Conservation (phyloP, 306 rosid genomes). For the Malus orientalis region DNA sequence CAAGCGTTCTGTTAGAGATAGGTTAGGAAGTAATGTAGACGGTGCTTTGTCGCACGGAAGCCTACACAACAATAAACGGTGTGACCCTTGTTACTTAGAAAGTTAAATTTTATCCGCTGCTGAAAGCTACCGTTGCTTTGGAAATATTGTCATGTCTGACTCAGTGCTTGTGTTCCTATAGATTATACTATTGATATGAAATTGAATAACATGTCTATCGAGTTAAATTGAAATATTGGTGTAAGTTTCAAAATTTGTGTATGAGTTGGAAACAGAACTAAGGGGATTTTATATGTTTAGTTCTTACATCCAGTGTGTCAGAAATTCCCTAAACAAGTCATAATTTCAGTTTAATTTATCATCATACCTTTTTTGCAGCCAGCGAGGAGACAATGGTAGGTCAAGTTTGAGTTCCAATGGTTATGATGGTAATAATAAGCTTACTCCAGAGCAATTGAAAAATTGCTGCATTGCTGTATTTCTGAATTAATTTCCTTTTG, state of each 20-base stretch:
- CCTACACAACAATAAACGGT: constrained; percentile 52
- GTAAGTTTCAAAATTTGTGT: not conserved
- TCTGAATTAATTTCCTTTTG: constrained; percentile 11
- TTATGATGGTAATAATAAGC: constrained; percentile 52
- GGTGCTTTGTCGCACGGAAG: constrained; percentile 39
- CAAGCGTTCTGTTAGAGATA: constrained; percentile 87
- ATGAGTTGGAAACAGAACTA: not conserved
- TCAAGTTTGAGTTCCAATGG: constrained; percentile 30
- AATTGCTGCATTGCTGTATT: constrained; percentile 16
- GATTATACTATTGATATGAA: not conserved
- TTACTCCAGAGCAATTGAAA: constrained; percentile 18
- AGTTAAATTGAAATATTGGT: not conserved
- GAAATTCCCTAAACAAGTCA: not conserved
- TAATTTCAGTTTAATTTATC: not conserved
- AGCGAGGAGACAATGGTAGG: constrained; percentile 44
- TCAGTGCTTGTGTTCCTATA: not conserved
- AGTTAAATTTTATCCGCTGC: not conserved
- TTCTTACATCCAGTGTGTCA: not conserved
- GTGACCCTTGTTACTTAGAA: constrained; percentile 17
- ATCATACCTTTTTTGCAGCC: constrained; percentile 42
- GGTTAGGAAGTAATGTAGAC: constrained; percentile 60
- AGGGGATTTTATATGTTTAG: not conserved
- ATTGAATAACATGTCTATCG: not conserved
- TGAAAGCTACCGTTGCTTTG: not conserved
- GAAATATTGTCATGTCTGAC: not conserved